Evolutionary conservation across 306 rosid genomes (phyloP), one percentile per base, ranked within the genome.

Genomic region (Sindora glabra): DNA sequence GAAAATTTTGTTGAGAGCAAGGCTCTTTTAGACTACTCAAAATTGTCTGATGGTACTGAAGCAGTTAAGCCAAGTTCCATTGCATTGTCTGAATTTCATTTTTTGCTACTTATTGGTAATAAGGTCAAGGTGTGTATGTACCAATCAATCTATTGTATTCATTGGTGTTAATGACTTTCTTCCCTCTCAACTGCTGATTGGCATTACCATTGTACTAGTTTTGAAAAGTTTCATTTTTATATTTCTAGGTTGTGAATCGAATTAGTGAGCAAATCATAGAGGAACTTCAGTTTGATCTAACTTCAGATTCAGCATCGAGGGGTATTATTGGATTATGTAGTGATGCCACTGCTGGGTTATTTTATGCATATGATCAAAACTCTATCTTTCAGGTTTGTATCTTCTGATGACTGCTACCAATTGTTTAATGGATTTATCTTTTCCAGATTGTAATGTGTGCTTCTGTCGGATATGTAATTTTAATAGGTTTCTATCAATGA

Each of bases 321-420:
- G 98, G 98, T 62, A 83, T 88, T 70, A 84, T 88, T 72, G 98
- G 98, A 48, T 71, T 92, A 72, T 88, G 96, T 59, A 92, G 98
- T 78, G 98, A 88, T 78, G 95, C 98, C 64, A 88, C 92, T 2
- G 96, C 98, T 74, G 98, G 98, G 48, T 63, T 92, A 55, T 92
- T 92, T 78, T 92, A 92, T 74, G 96, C 98, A 4, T 92, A 81
- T 72, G 95, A 92, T 73, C 94, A 88, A 65, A 86, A 83, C 79
- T 92, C 96, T 59, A 74, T 92, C 61, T 92, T 85, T 80, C 98
- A 92, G 96, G 98, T 88, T 72, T 78, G 63, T 66, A 38, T 72
- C 63, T 59, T 77, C 46, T 45, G 22, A 59, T 51, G 56, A 11
- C 22, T 64, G 62, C 26, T 58, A 14, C 47, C 63, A 56, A 55